Evolutionary conservation across 768 basidiomycete genomes (phyloP), one percentile per base, ranked within the genome.

Genomic region (Tephrocybe sp.): DNA sequence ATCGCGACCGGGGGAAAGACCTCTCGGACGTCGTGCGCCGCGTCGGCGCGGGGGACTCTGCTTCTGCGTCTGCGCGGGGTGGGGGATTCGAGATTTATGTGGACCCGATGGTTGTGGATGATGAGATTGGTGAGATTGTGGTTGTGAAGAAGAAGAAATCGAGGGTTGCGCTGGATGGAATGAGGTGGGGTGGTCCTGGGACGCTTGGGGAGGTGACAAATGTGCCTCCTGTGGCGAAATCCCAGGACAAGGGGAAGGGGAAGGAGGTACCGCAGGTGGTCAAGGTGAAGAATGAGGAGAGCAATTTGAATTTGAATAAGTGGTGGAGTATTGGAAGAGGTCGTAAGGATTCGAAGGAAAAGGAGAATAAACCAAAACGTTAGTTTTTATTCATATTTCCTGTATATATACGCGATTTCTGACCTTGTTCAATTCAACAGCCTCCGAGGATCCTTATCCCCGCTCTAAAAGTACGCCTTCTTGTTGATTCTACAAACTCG

Each of bases 271-370:
- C 55, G 52, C 49, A 57, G 22, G 64, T 55, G 65, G 66, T 65
- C 62, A 76, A 70, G 62, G 66, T 58, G 57, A 71, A 72, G 58
- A 55, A 45, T 1, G 68, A 68, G 30, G 67, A 66, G 36, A 7
- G 26, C 4, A 63, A 68, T 3, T 3, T 4, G 26, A 26, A 26
- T 7, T 26, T 7, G 59, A 75, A 77, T 60, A 87, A 83, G 65
- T 92, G 89, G 88, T 92, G 89, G 90, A 91, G 79, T 55, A 83
- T 92, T 52, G 83, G 87, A 5, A 70, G 87, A 12, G 86, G 86
- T 9, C 68, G 85, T 58, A 89, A 84, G 62, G 88, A 87, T 49
- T 82, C 80, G 14, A 87, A 88, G 64, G 83, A 84, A 60, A 80
- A 79, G 66, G 76, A 66, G 16, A 65, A 66, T 39, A 69, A 72